Base-by-base conservation (phyloP, 305 asterid genomes). In the Fraxinus platypoda region DNA sequence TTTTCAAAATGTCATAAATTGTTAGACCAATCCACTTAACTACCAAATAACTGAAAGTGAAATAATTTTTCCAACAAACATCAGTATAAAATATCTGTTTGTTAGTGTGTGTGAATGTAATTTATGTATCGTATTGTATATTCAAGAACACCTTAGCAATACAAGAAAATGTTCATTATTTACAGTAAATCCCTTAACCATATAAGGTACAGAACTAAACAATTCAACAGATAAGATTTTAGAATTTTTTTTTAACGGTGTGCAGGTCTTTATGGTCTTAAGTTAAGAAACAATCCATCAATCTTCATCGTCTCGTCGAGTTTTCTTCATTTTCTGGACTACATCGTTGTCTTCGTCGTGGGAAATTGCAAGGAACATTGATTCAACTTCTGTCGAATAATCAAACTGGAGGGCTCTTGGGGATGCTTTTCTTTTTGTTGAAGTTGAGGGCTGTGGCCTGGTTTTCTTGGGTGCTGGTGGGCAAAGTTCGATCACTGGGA, bases 391-490 rank as follows among this genome's bases (percentile, higher is more conserved):
- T 23, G 38, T 2, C 9, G 83, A 75, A 43, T 82, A 59, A 28
- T 82, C 88, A 75, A 87, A 71, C 2, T 26, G 85, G 66, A 88
- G 85, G 7, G 74, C 80, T 77, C 85, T 83, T 15, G 85, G 76
- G 13, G 82, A 25, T 3, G 70, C 57, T 78, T 64, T 86, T 73
- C 85, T 83, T 37, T 82, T 88, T 31, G 68, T n/a, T 49, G 84
- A 76, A 2, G 41, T 17, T 5, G 89, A 28, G 46, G 70, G 19
- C 8, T 73, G 59, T 43, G 79, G 68, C 75, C 85, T 83, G 59
- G 13, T 15, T 85, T 81, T 89, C 83, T 30, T 87, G 19, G 97
- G 97, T 31, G 97, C 86, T 59, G 90, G 86, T 4, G 94, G 94
- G 30, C 97, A 92, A 70, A 81, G 30, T 25, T 46, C 80, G 76